Evolutionary conservation across 768 basidiomycete species (phyloP).

Genomic region (Erythrobasidium yunnanense): DNA sequence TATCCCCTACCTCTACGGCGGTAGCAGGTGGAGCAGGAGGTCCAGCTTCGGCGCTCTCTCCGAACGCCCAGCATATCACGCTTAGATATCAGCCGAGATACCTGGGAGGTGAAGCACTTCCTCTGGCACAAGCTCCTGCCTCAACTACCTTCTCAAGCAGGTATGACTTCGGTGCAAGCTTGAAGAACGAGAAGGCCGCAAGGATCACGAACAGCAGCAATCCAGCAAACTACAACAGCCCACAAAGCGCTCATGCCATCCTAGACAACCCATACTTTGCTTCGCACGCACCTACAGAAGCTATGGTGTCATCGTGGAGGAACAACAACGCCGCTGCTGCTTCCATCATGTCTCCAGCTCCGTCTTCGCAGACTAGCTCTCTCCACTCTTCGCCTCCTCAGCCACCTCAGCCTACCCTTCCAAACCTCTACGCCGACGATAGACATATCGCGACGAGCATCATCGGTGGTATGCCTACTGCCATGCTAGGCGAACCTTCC

Average conservation of each 20-base stretch:
- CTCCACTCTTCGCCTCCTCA: neutral
- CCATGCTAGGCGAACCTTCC: constrained; percentile 17
- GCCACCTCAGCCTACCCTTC: neutral
- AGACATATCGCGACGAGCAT: neutral
- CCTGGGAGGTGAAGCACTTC: constrained; percentile 31
- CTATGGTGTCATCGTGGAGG: constrained; percentile 7
- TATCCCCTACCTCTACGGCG: constrained; percentile 26
- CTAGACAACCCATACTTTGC: constrained; percentile 28
- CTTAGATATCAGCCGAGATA: constrained; percentile 8
- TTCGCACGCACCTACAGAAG: neutral
- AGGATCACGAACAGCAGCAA: neutral
- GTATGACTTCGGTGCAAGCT: constrained; percentile 43
- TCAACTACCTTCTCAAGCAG: constrained; percentile 37
- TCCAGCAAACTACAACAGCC: neutral
- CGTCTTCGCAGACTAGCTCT: constrained; percentile 15
- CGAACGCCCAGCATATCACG: neutral
- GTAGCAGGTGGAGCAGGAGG: neutral
- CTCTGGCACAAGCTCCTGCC: constrained; percentile 32
- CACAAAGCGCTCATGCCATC: neutral
- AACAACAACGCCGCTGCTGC: no score
- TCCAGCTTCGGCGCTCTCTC: neutral
- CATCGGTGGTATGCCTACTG: neutral
- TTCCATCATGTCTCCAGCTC: neutral
- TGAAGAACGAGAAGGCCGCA: constrained; percentile 32
- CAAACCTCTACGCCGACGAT: neutral